Evolutionary conservation across 306 rosid species (phyloP).

Genomic region (Inga leiocalycina): DNA sequence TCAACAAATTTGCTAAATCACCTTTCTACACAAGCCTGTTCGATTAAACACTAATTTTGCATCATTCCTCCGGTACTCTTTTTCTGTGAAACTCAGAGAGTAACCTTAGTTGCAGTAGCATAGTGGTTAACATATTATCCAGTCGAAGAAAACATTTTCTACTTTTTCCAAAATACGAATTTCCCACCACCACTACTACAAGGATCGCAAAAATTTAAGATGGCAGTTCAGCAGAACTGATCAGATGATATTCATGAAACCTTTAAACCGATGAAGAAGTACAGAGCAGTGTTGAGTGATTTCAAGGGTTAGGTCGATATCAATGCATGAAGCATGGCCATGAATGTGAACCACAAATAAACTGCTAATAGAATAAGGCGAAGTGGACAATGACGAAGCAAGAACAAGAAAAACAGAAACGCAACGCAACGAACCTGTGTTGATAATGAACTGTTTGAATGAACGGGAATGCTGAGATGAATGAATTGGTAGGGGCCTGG

Average conservation of each 20-base stretch:
- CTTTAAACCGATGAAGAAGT: conserved; percentile 19
- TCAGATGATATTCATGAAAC: conserved; percentile 12
- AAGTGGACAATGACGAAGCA: conserved; percentile 5
- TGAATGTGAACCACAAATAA: conserved; percentile 27
- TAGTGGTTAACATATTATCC: not conserved
- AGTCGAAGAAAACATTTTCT: not conserved
- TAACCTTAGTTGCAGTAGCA: not conserved
- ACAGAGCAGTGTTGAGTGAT: not conserved
- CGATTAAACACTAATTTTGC: not conserved
- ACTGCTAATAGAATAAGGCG: not conserved
- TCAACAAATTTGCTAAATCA: conserved; percentile 7
- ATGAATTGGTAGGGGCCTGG: conserved; percentile 7
- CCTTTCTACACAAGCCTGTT: not conserved
- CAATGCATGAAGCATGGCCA: conserved; percentile 31
- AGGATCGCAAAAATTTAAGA: not conserved
- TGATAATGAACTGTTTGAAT: not conserved
- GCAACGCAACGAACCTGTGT: conserved; percentile 28
- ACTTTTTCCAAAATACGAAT: not conserved
- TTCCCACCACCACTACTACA: not conserved
- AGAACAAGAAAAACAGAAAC: not conserved
- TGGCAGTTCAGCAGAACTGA: conserved; percentile 13
- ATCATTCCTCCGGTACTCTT: not conserved
- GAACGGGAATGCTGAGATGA: not conserved
- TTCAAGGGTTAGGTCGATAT: conserved; percentile 26
- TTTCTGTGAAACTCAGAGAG: not conserved